Evolutionary conservation across 2,329 filamentous ascomycete genomes (phyloP), one percentile per base, ranked within the genome.

Genomic region (Neofusicoccum laricinum): DNA sequence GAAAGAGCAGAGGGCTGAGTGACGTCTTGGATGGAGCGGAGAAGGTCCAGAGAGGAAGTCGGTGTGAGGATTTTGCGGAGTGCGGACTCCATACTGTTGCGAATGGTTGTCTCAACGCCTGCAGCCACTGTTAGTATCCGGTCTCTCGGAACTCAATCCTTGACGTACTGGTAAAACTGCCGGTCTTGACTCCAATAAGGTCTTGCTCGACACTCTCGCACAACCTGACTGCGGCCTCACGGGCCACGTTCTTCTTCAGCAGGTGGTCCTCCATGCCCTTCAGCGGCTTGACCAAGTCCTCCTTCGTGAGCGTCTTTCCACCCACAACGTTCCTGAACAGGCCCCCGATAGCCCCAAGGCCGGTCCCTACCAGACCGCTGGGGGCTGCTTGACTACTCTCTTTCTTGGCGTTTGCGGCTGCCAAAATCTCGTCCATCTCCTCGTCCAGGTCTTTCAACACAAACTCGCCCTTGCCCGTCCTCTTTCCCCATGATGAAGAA

Each of bases 201-300:
- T 97, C 93, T 71, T 90, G 89, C 76, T 97, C 91, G 6, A 99
- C 94, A 59, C 92, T 92, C 67, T 96, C 89, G 75, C 94, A 97
- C 46, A 99, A 82, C 61, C 95, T 90, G 36, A 97, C 85, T 1
- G 94, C 95, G 15, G 95, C 95, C 81, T 98, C 95, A 61, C 92
- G 90, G 0, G 95, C 95, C 32, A 99, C 93, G 72, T 99, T 99
- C 82, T 99, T 99, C 79, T 90, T 89, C 66, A 99, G 80, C 6
- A 99, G 82, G 76, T 98, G 94, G 64, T 97, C 92, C 75, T 97
- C 92, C 92, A 99, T 97, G 36, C 90, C 91, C 78, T 94, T 95
- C 80, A 99, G 88, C 1, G 95, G 91, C 76, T 96, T 96, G 67
- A 92, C 90, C 21, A 99, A 84, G 72, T 98, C 94, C 68, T 90